These are phyloP conservation scores for Spathaspora hagerdaliae DNA, from an alignment of 805 yeast species.

Conservation along the genomic window DNA sequence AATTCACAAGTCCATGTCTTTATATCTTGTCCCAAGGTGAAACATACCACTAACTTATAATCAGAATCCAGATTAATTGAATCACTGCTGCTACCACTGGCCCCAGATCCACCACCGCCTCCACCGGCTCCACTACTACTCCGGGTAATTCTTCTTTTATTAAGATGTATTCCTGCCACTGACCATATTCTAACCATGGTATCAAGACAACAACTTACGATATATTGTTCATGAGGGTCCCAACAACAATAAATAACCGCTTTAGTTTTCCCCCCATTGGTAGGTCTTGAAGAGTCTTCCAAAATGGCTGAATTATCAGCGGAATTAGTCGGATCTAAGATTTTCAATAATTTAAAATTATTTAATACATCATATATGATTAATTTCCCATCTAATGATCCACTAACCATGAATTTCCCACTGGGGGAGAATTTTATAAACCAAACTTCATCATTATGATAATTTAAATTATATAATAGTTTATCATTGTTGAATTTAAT, in stretches of 20 bases:
- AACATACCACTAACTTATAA: conserved; percentile 27
- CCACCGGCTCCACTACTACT: background rate
- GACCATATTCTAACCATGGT: conserved; percentile 69
- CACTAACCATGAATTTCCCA: conserved; percentile 74
- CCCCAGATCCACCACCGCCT: background rate
- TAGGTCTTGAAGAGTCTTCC: conserved; percentile 20
- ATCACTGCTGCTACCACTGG: too few relatives aligned
- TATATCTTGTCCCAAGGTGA: conserved; percentile 36
- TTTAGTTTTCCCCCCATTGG: conserved; percentile 18
- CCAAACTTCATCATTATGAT: conserved; percentile 81
- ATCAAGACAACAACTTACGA: conserved; percentile 73
- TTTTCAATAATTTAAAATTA: conserved; percentile 27
- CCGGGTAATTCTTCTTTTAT: conserved; percentile 9
- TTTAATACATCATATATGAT: conserved; percentile 62
- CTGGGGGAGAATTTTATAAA: conserved; percentile 70
- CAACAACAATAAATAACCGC: conserved; percentile 67
- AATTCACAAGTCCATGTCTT: conserved; percentile 59
- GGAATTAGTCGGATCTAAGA: conserved; percentile 24
- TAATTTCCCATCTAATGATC: conserved; percentile 64
- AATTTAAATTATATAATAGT: conserved; percentile 41
- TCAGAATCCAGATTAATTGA: conserved; percentile 2
- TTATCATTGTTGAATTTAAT: conserved; percentile 31
- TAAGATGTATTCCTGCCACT: conserved; percentile 27
- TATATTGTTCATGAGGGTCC: conserved; percentile 64
- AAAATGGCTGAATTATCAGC: conserved; percentile 25